These are phyloP conservation scores for Pilasporangium apinafurcum DNA, from an alignment of 352 stramenopile genomes.

Conservation along the genomic window DNA sequence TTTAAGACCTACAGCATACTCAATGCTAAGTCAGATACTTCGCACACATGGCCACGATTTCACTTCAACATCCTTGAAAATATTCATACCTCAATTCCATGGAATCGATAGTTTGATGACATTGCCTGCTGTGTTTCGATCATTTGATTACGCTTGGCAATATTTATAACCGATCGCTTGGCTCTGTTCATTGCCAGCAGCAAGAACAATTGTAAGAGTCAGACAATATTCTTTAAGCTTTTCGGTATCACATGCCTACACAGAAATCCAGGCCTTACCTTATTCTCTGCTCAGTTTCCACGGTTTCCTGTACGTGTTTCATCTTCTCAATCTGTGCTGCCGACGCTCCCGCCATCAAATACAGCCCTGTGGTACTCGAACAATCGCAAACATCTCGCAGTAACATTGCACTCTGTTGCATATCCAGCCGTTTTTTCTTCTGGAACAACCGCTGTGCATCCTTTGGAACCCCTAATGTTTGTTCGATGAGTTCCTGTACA, in stretches of 20 bases:
- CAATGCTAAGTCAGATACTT: too few relatives aligned
- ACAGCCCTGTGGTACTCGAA: slow-evolving; percentile 11
- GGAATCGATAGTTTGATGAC: slow-evolving; percentile 55
- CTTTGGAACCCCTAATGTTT: slow-evolving; percentile 11
- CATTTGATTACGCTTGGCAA: slow-evolving; percentile 39
- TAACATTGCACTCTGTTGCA: slow-evolving; percentile 3
- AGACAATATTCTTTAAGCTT: too few relatives aligned
- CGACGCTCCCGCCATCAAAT: slow-evolving; percentile 44
- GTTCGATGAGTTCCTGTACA: slow-evolving; percentile 28
- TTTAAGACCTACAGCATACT: slow-evolving; percentile 24
- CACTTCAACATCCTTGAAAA: background rate
- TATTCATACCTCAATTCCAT: slow-evolving; percentile 42
- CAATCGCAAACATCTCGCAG: slow-evolving; percentile 21
- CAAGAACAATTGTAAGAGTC: too few relatives aligned
- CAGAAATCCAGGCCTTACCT: slow-evolving; percentile 16
- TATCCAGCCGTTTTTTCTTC: slow-evolving; percentile 39
- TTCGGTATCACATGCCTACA: background rate
- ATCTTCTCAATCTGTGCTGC: slow-evolving; percentile 39
- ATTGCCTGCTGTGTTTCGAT: slow-evolving; percentile 28
- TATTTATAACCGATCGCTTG: slow-evolving; percentile 47
- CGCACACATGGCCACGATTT: background rate
- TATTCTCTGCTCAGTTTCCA: slow-evolving; percentile 32
- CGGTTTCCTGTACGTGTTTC: slow-evolving; percentile 30
- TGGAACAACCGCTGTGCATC: slow-evolving; percentile 61
- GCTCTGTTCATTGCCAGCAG: slow-evolving; percentile 16